Base-by-base conservation (phyloP, 306 rosid genomes). In the Vigna unguiculata region DNA sequence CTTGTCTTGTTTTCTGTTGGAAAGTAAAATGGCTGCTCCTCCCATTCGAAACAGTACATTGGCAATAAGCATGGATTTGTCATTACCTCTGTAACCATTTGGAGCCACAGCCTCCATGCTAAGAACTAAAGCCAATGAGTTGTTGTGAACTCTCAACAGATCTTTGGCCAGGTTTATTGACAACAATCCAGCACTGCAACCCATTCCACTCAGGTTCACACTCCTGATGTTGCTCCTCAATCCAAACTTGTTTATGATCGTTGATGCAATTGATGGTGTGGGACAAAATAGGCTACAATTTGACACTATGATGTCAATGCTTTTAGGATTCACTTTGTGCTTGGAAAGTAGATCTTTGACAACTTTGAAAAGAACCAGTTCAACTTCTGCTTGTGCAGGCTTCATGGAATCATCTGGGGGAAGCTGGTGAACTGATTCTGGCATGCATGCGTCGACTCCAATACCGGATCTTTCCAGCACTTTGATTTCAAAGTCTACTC, bases 201-300 rank as follows among this genome's bases (percentile, higher is more conserved):
- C 97, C 93, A 88, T 93, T 66, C 96, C 96, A 67, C 91, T 69
- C 28, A 89, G 84, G 81, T 76, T 87, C 47, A 84, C 68, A 77
- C 92, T 78, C 84, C 83, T 90, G 32, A 87, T 49, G 19, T 86
- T 86, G 86, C 88, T 91, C 45, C 92, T 52, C n/a, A 91, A 78
- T 53, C 92, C 88, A 61, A 88, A 93, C 78, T 83, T 86, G 84
- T 90, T 88, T 16, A 88, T 83, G 34, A 90, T 59, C 85, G 76
- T 85, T 5, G 93, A 93, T 13, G 97, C 74, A 46, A 91, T 78
- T 59, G 96, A 93, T 8, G 93, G 97, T 22, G 90, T 82, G 2
- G 96, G 92, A 83, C 91, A 90, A 63, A 87, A 86, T 17, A 91
- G 73, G 76, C 97, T 91, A 45, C 97, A 93, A 47, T 91, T 91